A percentile compares a stretch with the other conserved stretches of the same genome.
Evolutionary conservation across 306 rosid genomes (phyloP).

Genomic region (Fragaria nilgerrensis): DNA sequence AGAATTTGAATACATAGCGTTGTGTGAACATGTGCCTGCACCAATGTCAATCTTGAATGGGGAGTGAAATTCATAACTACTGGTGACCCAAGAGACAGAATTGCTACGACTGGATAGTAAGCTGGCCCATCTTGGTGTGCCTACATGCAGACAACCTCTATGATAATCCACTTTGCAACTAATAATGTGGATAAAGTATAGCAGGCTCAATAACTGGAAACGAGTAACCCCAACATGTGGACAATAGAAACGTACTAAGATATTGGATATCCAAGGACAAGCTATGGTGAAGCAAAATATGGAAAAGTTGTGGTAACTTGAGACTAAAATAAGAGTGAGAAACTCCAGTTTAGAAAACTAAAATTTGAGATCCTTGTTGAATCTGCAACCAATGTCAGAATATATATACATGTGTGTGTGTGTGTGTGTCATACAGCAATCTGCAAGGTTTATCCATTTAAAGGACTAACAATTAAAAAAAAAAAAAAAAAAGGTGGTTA

Average conservation of each 20-base stretch:
- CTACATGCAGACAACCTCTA: constrained; percentile 38
- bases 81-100: constrained; percentile 83
- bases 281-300: neutral
- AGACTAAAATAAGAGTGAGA: neutral
- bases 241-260: neutral
- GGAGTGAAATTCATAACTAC: constrained; percentile 89
- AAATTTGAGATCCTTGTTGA: neutral
- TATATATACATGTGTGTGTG: neutral
- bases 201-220: neutral
- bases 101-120: constrained; percentile 86
- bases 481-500: neutral
- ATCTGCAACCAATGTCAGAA: neutral
- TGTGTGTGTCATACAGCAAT: neutral
- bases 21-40: constrained; percentile 12
- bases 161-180: neutral
- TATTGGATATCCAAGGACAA: neutral
- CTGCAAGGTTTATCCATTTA: neutral
- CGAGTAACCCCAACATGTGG: neutral
- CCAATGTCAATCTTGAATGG: constrained; percentile 61
- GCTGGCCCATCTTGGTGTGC: constrained; percentile 95
- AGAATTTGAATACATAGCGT: constrained; percentile 27
- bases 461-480: neutral
- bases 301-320: neutral
- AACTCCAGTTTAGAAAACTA: neutral
- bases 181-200: neutral